Conservation (phyloP, 345 rosid species). For the Syzygium aqueum region DNA sequence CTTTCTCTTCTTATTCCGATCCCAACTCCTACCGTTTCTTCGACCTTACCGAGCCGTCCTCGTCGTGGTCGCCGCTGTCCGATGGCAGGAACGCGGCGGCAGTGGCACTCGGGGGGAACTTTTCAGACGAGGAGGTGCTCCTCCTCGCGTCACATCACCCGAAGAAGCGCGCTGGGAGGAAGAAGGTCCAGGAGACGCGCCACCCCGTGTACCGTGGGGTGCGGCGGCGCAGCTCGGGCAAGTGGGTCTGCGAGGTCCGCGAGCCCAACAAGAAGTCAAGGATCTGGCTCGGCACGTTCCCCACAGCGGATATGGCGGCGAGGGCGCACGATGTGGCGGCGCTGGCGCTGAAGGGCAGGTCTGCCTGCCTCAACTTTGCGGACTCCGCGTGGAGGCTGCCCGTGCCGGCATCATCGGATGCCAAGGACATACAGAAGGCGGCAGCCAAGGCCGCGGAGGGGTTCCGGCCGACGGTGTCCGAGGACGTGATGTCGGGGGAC, state of each 20-base stretch:
- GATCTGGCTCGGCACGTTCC: constrained; percentile 86
- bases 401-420: constrained; percentile 39
- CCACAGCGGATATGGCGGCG: constrained; percentile 79
- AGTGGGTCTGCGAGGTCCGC: constrained; percentile 90
- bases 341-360: constrained; percentile 55
- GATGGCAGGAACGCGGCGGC: constrained; percentile 3
- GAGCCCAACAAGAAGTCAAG: constrained; percentile 78
- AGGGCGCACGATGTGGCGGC: constrained; percentile 92
- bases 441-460: constrained; percentile 58
- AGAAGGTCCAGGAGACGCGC: constrained; percentile 80
- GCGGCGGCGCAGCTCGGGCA: constrained; percentile 53
- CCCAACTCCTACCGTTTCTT: constrained; percentile 2
- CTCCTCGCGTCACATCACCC: constrained; percentile 63
- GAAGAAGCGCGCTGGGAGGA: constrained; percentile 72
- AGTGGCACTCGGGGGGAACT: not conserved
- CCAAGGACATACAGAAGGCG: constrained; percentile 68
- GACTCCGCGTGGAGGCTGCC: constrained; percentile 78
- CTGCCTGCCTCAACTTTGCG: constrained; percentile 81
- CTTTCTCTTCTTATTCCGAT: constrained; percentile 8
- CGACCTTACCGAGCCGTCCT: not conserved
- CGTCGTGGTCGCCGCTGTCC: not conserved
- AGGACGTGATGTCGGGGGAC: constrained; percentile 16
- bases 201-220: constrained; percentile 87
- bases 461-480: constrained; percentile 16
- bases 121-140: constrained; percentile 44